Evolutionary conservation across 2,329 filamentous ascomycete species (phyloP), one percentile per base, ranked within the genome.

Genomic region (Colletotrichum siamense): DNA sequence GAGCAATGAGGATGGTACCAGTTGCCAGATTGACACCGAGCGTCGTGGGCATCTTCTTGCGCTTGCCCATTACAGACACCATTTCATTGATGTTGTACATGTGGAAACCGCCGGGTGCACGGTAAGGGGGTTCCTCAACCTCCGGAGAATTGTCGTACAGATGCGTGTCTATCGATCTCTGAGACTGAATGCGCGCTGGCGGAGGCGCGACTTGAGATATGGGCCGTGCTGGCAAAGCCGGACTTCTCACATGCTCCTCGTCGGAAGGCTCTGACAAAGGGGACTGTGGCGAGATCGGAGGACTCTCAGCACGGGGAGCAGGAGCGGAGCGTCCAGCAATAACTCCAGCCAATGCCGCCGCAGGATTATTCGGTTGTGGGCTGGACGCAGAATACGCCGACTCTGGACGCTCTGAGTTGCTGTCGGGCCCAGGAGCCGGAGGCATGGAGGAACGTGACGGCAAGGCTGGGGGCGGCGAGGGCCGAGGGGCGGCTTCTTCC

Each of bases 61-160:
- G 94, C 88, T 98, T 98, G 73, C 96, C 96, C 92, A 98, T 96
- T 61, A 97, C 92, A n/a, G 96, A 96, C 6, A 98, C 92, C 94
- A 98, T 98, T 86, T 99, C 96, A 83, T 96, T 98, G 81, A 99
- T 96, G 81, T 98, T 98, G 86, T 98, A 99, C 84, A 99, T 89
- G 82, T 98, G 96, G 82, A 96, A 99, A 3, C 95, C 95, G 22
- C 95, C 95, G 7, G 95, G 95, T 9, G 78, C 62, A 24, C 77
- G 76, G 44, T 79, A 72, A 55, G 79, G 49, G 15, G 77, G 77
- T 16, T 76, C 79, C n/a, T 75, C 80, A 59, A 79, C 78, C 62
- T 81, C 78, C 24, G 80, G 78, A 68, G 77, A 57, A 65, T 77
- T 79, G 39, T 82, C 83, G 30, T 79, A 73, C 5, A 77, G 22